Evolutionary conservation across 768 basidiomycete genomes (phyloP).

Genomic region (Trametes cubensis): DNA sequence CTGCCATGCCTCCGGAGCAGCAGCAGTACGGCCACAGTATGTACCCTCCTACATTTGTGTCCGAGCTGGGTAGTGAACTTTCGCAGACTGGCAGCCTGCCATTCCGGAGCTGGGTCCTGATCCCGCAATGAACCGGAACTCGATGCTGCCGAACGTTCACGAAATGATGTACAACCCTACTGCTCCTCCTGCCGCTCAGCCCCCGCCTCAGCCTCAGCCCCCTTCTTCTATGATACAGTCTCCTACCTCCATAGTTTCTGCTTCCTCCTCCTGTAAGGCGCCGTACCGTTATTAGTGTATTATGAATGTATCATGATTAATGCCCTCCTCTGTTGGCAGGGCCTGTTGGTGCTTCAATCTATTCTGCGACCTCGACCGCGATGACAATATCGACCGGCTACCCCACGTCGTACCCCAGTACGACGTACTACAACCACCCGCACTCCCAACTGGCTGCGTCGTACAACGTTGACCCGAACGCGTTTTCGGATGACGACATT

Average conservation of each 20-base stretch:
- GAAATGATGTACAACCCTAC: conserved; percentile 30
- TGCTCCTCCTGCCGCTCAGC: conserved; percentile 18
- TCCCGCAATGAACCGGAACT: conserved; percentile 26
- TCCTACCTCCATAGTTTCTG: conserved; percentile 56
- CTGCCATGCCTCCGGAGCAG: conserved; percentile 28
- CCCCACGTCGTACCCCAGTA: conserved; percentile 9
- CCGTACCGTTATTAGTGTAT: conserved; percentile 71
- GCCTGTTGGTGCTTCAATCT: conserved; percentile 31
- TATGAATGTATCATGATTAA: conserved; percentile 74
- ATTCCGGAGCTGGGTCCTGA: conserved; percentile 34
- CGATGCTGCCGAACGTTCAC: conserved; percentile 34
- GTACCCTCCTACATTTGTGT: conserved; percentile 29
- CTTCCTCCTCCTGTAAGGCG: conserved; percentile 62
- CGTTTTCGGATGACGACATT: conserved; percentile 24
- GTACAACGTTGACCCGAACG: conserved; percentile 25
- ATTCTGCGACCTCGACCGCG: conserved; percentile 9
- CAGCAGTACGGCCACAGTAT: conserved; percentile 33
- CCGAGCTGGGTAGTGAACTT: conserved; percentile 31
- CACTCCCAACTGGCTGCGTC: conserved; percentile 25
- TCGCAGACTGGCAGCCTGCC: conserved; percentile 33
- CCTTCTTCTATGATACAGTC: conserved; percentile 41
- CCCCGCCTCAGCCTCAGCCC: conserved; percentile 24
- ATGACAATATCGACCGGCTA: conserved; percentile 1
- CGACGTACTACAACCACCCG: conserved; percentile 23
- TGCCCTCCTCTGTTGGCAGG: conserved; percentile 58